Percentiles rank a stretch among this genome's conserved stretches.
Evolutionary conservation across 106 monocot species (phyloP).

Genomic region (Gastrodia elata): DNA sequence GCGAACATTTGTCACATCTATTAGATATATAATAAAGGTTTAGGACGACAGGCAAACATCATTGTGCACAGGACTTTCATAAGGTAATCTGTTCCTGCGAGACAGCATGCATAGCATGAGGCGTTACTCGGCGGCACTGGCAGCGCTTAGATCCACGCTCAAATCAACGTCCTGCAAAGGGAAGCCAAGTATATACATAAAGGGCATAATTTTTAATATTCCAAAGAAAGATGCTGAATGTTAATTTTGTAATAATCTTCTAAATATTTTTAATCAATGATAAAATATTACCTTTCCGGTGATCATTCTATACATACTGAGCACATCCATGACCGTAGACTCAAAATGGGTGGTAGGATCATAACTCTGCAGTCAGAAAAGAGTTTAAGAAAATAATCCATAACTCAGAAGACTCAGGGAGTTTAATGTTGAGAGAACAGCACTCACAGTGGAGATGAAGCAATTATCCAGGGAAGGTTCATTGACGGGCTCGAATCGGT

Average conservation of each 20-base stretch:
- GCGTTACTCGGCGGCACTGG: constrained; percentile 49
- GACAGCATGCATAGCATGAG: not conserved
- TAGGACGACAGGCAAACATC: not conserved
- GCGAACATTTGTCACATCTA: not conserved
- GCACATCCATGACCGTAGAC: constrained; percentile 88
- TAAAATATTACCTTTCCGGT: constrained; percentile 98
- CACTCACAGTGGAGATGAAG: constrained; percentile 93
- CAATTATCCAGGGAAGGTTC: constrained; percentile 80
- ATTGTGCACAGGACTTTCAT: not conserved
- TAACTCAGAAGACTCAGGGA: no score
- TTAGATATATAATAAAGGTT: not conserved
- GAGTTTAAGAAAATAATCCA: not conserved
- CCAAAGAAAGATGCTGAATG: no score
- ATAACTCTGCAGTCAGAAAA: constrained; percentile 61
- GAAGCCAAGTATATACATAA: not conserved
- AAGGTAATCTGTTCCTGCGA: not conserved
- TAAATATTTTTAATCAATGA: no score
- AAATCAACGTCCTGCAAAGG: constrained; percentile 50
- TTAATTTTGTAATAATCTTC: no score
- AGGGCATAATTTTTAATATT: no score
- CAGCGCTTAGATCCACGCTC: constrained; percentile 71
- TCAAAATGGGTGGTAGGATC: constrained; percentile 98
- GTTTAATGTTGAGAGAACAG: not conserved
- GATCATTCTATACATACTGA: constrained; percentile 75
- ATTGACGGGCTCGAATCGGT: constrained; percentile 80